Evolutionary conservation across 768 basidiomycete species (phyloP).

Genomic region (Termitomyces sp.): DNA sequence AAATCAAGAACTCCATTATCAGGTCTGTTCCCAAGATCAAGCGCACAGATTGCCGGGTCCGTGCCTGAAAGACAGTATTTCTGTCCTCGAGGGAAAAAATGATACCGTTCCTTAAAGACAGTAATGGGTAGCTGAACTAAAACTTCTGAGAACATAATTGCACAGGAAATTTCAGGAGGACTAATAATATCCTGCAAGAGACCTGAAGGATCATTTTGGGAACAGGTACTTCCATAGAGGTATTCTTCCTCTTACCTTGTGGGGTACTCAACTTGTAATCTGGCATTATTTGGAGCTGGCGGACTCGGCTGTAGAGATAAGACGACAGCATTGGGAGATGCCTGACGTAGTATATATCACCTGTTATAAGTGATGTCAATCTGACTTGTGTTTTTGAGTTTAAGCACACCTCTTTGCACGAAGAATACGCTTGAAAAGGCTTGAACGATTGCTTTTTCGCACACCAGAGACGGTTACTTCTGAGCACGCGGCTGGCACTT

Average conservation of each 20-base stretch:
- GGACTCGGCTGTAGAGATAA: background rate
- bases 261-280: conserved; percentile 20
- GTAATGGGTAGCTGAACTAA: background rate
- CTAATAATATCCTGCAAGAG: too few species aligned
- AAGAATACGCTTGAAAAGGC: conserved; percentile 20
- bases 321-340: conserved; percentile 4
- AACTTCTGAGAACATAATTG: background rate
- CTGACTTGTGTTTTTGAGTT: background rate
- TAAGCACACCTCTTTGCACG: conserved; percentile 22
- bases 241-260: background rate
- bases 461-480: conserved; percentile 24
- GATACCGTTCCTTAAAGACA: background rate
- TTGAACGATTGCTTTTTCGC: conserved; percentile 20
- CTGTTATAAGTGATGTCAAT: conserved; percentile 9
- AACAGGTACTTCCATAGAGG: background rate
- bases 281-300: conserved; percentile 21
- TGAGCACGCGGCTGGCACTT: conserved; percentile 24
- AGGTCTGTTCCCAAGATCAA: background rate
- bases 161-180: background rate
- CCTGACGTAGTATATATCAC: conserved; percentile 22
- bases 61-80: background rate
- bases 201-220: background rate
- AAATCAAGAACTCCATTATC: background rate
- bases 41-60: background rate
- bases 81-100: background rate